Percentiles rank a stretch among this genome's conserved stretches.
These are phyloP conservation scores for Striga hermonthica DNA, from an alignment of 305 asterid genomes.

Conservation along the genomic window DNA sequence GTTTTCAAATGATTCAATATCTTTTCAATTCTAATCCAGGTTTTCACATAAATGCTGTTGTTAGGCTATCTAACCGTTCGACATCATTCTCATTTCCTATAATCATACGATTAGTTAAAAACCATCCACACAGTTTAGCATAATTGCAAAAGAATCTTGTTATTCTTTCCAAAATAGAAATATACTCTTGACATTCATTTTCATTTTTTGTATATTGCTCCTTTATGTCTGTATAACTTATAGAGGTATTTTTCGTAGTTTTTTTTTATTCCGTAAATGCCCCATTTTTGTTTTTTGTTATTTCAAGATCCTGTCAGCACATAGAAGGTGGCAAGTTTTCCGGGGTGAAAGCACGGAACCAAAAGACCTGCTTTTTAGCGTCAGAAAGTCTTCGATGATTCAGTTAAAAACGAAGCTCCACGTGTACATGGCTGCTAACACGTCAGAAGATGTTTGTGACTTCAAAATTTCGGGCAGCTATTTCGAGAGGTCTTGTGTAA, in stretches of 20 bases:
- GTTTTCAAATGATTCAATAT: background rate
- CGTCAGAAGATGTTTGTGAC: slow-evolving; percentile 34
- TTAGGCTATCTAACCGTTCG: too few relatives aligned
- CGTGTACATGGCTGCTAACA: slow-evolving; percentile 41
- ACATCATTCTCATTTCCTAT: too few relatives aligned
- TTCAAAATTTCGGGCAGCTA: slow-evolving; percentile 32
- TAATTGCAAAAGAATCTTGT: too few relatives aligned
- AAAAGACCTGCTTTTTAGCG: slow-evolving; percentile 34
- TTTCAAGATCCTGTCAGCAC: slow-evolving; percentile 31
- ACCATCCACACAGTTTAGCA: too few relatives aligned
- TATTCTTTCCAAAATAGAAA: too few relatives aligned
- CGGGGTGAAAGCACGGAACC: slow-evolving; percentile 35
- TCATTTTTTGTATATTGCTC: too few relatives aligned
- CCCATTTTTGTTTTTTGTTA: background rate
- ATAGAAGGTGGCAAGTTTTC: slow-evolving; percentile 38
- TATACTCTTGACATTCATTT: too few relatives aligned
- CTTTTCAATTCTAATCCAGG: background rate
- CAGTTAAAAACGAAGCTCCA: slow-evolving; percentile 35
- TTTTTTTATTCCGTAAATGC: background rate
- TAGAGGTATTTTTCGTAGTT: background rate
- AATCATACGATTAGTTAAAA: too few relatives aligned
- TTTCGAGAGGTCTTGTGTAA: slow-evolving; percentile 26
- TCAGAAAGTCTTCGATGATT: slow-evolving; percentile 30
- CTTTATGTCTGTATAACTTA: background rate
- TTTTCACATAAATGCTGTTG: background rate